Evolutionary conservation across 176 grass and related monocot species (phyloP), one percentile per base, ranked within the genome.

Genomic region (Saccharum officinarum): DNA sequence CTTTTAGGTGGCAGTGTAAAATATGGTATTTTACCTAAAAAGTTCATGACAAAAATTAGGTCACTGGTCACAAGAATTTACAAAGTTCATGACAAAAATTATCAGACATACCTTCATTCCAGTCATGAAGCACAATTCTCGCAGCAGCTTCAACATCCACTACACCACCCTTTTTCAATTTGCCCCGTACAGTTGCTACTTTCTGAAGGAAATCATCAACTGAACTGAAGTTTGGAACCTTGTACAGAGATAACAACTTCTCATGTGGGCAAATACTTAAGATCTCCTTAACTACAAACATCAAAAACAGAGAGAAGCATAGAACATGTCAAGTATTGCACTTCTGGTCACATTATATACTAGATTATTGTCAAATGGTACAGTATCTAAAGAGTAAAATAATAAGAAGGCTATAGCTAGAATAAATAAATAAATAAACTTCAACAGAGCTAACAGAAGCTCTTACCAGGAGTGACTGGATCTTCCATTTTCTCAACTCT

Each of bases 401-500:
- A 79, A 33, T 11, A 69, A 67, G 23, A 33, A 34, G 30, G 11
- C 33, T 16, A 37, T 22, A 83, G 16, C 67, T 67, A 55, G 13
- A 72, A 39, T 47, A 86, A 70, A n/a, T n/a, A n/a, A n/a, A n/a
- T n/a, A n/a, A n/a, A 28, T 28, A 67, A 78, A 69, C 54, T 15
- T 73, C 0, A 16, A 18, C 30, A 61, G 5, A 76, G 22, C 7
- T 75, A 84, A 38, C 7, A 69, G 8, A 57, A 76, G 3, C 46
- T 1, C 47, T 75, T 92, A 96, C 97, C 97, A 89, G 97, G 93
- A 89, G 66, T 73, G 60, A 92, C 66, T 76, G 86, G 91, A 84
- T 99, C 97, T 31, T 95, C 97, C 91, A 99, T 89, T 86, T 99
- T 99, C 84, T 99, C 97, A 83, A 99, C 86, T 73, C 92, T 92